Percentiles rank a stretch among this genome's conserved stretches.
Conservation (phyloP, 306 rosid genomes). For the Sicyos edulis region DNA sequence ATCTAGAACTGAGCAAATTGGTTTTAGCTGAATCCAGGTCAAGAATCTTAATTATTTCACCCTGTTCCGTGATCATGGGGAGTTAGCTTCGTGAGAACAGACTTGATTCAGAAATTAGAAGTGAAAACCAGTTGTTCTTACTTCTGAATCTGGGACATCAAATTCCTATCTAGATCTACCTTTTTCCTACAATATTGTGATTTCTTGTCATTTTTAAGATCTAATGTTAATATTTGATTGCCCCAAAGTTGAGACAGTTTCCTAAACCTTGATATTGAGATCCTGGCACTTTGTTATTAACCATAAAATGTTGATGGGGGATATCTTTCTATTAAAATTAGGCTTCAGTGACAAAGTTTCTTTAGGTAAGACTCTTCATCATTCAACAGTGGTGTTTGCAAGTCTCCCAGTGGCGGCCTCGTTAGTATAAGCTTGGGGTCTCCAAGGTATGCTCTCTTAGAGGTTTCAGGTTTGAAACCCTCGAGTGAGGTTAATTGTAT, state of each 20-base stretch:
- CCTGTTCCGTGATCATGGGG: background rate
- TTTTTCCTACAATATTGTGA: background rate
- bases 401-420: too few relatives aligned
- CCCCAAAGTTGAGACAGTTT: background rate
- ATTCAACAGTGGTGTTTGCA: background rate
- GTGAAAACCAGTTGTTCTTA: background rate
- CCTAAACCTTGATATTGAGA: background rate
- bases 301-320: background rate
- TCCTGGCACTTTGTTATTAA: background rate
- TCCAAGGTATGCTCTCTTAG: too few relatives aligned
- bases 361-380: background rate
- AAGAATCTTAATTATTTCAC: background rate
- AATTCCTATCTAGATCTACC: background rate
- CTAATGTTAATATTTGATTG: constrained; percentile 5
- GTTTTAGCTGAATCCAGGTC: background rate
- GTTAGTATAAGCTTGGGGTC: too few relatives aligned
- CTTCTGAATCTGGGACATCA: constrained; percentile 2
- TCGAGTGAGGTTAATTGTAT: too few relatives aligned
- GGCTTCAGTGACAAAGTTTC: background rate
- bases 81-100: background rate
- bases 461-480: too few relatives aligned
- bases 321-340: background rate
- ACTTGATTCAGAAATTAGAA: background rate
- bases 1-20: background rate
- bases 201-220: background rate